Evolutionary conservation across 495 filamentous ascomycete species (phyloP).

Genomic region (Pseudomonodictys pantanalensis): DNA sequence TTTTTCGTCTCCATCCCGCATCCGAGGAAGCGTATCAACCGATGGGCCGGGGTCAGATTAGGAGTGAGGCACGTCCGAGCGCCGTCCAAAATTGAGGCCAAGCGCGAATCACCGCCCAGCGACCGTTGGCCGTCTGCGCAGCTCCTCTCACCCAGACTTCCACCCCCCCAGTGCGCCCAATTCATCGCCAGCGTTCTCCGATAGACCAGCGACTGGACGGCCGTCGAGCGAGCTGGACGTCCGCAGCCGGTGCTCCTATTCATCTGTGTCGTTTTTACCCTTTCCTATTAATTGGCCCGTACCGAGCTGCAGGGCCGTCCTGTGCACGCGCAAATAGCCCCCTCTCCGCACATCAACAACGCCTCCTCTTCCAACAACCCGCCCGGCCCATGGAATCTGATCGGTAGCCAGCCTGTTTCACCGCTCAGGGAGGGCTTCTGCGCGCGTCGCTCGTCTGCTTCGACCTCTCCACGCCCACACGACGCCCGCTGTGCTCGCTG

Average conservation of each 20-base stretch:
- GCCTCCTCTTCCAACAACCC: not conserved
- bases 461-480: not conserved
- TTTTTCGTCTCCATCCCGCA: not conserved
- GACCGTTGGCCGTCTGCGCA: not conserved
- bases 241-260: not conserved
- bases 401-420: not conserved
- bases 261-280: not conserved
- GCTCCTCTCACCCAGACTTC: not conserved
- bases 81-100: not conserved
- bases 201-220: not conserved
- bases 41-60: not conserved
- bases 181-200: not conserved
- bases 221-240: not conserved
- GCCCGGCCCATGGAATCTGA: not conserved
- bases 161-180: not conserved
- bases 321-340: not conserved
- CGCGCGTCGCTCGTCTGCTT: not conserved
- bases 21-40: not conserved
- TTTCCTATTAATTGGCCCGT: not conserved
- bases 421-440: not conserved
- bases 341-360: not conserved
- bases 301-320: not conserved
- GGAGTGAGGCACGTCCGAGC: conserved; percentile 7
- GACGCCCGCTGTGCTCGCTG: too few species aligned
- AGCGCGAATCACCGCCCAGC: conserved; percentile 1